These are phyloP conservation scores for Penicillium dipodomyicola DNA, from an alignment of 495 filamentous ascomycete genomes.

Conservation along the genomic window DNA sequence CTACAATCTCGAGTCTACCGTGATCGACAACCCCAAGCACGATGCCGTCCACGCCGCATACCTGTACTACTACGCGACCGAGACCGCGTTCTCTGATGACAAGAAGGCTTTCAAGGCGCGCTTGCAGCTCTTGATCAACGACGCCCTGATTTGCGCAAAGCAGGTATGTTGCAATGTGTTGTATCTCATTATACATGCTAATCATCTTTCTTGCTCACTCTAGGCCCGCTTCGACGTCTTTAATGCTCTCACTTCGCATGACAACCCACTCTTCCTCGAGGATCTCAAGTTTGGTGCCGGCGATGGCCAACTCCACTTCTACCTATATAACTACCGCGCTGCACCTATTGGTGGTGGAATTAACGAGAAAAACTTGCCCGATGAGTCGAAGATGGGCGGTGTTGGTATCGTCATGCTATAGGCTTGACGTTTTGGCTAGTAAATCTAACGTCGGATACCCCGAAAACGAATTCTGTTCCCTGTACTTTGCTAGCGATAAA, in stretches of 20 bases:
- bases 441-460: conserved; percentile 17
- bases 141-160: conserved; percentile 86
- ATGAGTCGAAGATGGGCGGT: conserved; percentile 74
- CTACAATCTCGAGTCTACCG: conserved; percentile 88
- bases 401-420: conserved; percentile 86
- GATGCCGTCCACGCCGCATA: conserved; percentile 80
- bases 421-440: conserved; percentile 9
- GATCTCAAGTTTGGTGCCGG: conserved; percentile 91
- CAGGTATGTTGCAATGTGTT: conserved; percentile 39
- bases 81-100: conserved; percentile 65
- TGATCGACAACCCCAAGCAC: conserved; percentile 77
- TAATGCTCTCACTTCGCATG: conserved; percentile 88
- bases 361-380: conserved; percentile 69
- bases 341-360: conserved; percentile 79
- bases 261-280: conserved; percentile 89
- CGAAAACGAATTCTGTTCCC: conserved; percentile 14
- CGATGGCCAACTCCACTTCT: conserved; percentile 92
- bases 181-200: background rate
- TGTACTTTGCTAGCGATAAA: conserved; percentile 10
- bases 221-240: conserved; percentile 88
- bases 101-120: conserved; percentile 62
- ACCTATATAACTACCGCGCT: conserved; percentile 94
- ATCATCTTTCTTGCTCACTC: background rate
- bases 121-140: conserved; percentile 73
- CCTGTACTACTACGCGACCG: conserved; percentile 92